phyloP scores from a whole-genome alignment of 1,139 yeast genomes.

The Candida buenavistaensis region DNA sequence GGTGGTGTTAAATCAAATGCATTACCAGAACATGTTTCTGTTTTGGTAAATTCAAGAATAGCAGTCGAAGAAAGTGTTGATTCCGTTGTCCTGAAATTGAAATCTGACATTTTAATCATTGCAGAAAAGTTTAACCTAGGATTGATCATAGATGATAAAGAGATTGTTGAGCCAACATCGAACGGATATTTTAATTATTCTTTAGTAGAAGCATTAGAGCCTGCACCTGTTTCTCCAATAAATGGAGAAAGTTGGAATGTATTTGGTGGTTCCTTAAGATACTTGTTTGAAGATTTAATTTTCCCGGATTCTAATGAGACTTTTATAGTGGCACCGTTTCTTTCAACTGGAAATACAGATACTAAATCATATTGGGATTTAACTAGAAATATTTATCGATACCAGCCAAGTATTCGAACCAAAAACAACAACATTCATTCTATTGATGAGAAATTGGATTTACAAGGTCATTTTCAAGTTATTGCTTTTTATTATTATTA shows the following conservation, averaged over 20 bases:
- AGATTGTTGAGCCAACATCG: constrained; percentile 26
- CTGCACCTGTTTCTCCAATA: constrained; percentile 59
- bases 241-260: constrained; percentile 51
- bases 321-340: constrained; percentile 33
- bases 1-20: constrained; percentile 77
- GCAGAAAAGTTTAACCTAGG: constrained; percentile 52
- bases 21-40: constrained; percentile 64
- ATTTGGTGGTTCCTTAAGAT: constrained; percentile 57
- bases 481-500: constrained; percentile 41
- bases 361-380: constrained; percentile 44
- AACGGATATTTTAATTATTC: constrained; percentile 50
- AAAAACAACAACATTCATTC: constrained; percentile 28
- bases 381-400: constrained; percentile 38
- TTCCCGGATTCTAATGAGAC: constrained; percentile 25
- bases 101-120: constrained; percentile 33
- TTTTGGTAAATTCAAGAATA: constrained; percentile 60
- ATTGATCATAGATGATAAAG: constrained; percentile 36
- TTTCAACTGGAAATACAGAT: constrained; percentile 43
- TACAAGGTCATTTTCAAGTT: constrained; percentile 27
- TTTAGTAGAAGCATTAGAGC: constrained; percentile 40
- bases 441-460: constrained; percentile 30
- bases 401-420: constrained; percentile 29
- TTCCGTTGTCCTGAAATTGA: constrained; percentile 38
- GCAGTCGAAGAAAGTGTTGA: constrained; percentile 43
- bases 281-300: constrained; percentile 52